phyloP scores from a whole-genome alignment of 2,329 filamentous ascomycete species.

The Arthroderma uncinatum region DNA sequence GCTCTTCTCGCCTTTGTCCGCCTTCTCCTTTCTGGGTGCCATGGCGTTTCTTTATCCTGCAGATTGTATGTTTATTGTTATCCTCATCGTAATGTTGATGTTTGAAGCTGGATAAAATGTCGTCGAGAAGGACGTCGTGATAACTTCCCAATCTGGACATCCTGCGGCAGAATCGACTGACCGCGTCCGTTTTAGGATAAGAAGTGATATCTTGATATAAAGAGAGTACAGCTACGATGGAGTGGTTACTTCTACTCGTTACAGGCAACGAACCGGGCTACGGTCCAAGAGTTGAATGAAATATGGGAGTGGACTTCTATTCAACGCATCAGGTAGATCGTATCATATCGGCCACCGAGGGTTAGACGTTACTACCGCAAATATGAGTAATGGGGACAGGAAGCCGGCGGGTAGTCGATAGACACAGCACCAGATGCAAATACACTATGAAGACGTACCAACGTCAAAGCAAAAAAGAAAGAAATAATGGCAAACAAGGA shows the following conservation, averaged over 20 bases:
- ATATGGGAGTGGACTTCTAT: neutral
- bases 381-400: neutral
- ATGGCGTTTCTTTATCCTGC: conserved; percentile 18
- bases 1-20: conserved; percentile 12
- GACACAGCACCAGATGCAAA: neutral
- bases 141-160: neutral
- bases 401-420: neutral
- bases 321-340: neutral
- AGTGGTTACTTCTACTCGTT: too few relatives aligned
- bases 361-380: neutral
- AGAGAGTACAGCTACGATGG: neutral
- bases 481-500: neutral
- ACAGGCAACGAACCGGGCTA: too few relatives aligned
- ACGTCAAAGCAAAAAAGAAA: neutral
- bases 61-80: too few relatives aligned
- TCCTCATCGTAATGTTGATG: neutral
- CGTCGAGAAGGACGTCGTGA: neutral
- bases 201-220: neutral
- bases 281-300: neutral
- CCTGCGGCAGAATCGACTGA: neutral
- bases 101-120: neutral
- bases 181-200: neutral
- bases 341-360: neutral
- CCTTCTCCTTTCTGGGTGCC: conserved; percentile 32
- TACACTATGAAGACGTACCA: neutral